Evolutionary conservation across 78 protist genomes (phyloP).

Genomic region (Pirum gemmata): DNA sequence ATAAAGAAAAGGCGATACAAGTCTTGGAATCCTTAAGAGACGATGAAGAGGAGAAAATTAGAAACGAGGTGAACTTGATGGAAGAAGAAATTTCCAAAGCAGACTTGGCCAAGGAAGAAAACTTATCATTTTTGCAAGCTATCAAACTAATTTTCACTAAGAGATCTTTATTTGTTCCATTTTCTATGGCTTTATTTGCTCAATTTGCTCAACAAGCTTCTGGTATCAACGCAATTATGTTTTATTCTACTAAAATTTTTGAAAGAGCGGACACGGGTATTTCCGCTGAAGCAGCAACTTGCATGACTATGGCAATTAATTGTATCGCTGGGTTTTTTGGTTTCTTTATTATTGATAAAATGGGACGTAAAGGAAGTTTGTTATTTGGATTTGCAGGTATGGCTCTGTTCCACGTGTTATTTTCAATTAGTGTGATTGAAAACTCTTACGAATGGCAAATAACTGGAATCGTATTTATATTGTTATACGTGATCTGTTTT

Average conservation of each 20-base stretch:
- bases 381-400: constrained; percentile 30
- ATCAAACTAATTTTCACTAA: neutral
- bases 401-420: constrained; percentile 33
- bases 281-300: too few relatives aligned
- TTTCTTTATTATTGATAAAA: too few relatives aligned
- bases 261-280: neutral
- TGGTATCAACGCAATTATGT: constrained; percentile 47
- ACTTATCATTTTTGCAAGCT: neutral
- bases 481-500: constrained; percentile 13
- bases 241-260: constrained; percentile 28
- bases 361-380: neutral
- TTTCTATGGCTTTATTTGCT: too few relatives aligned
- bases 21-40: too few relatives aligned
- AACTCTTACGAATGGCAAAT: neutral
- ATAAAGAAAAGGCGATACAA: too few relatives aligned
- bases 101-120: neutral
- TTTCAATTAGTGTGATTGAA: neutral
- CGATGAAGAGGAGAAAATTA: too few relatives aligned
- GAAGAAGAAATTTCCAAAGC: neutral
- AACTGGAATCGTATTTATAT: constrained; percentile 1
- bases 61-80: neutral
- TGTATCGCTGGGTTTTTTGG: too few relatives aligned
- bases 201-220: constrained; percentile 38
- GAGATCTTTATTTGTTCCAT: too few relatives aligned
- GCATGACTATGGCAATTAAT: too few relatives aligned